These are phyloP conservation scores for Bipolaris sorokiniana DNA, from an alignment of 2,329 filamentous ascomycete genomes.

Conservation along the genomic window DNA sequence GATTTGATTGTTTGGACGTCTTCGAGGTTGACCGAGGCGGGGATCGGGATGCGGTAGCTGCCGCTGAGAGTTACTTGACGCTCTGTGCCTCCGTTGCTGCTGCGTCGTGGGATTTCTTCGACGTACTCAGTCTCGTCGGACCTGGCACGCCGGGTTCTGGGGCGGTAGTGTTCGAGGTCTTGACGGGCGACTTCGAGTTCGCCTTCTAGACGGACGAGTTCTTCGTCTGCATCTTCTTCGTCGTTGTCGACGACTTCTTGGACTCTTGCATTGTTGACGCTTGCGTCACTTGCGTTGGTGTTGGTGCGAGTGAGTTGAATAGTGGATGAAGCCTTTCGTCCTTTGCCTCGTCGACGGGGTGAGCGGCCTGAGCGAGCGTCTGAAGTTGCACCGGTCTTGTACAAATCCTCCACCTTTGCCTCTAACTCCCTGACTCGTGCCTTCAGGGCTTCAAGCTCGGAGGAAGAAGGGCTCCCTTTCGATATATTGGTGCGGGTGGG, in stretches of 20 bases:
- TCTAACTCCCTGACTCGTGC: conserved; percentile 44
- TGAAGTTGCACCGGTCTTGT: conserved; percentile 22
- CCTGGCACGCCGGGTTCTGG: conserved; percentile 12
- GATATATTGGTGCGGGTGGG: not conserved
- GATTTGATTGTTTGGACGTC: conserved; percentile 45
- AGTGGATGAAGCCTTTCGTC: conserved; percentile 34
- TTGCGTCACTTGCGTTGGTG: conserved; percentile 3
- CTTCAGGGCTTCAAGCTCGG: conserved; percentile 46
- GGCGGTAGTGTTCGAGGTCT: conserved; percentile 37
- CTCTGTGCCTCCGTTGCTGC: conserved; percentile 12
- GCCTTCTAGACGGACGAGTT: conserved; percentile 39
- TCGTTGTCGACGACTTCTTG: conserved; percentile 22
- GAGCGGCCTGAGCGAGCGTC: conserved; percentile 30
- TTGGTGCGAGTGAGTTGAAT: conserved; percentile 30
- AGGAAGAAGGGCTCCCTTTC: conserved; percentile 19
- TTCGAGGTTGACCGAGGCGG: conserved; percentile 37
- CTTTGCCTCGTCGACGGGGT: conserved; percentile 42
- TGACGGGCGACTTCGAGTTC: conserved; percentile 43
- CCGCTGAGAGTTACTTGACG: conserved; percentile 44
- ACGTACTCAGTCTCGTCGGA: conserved; percentile 28
- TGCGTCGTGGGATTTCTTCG: conserved; percentile 40
- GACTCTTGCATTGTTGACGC: conserved; percentile 12
- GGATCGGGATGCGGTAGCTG: conserved; percentile 47
- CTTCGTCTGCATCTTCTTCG: conserved; percentile 41
- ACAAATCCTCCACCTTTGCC: conserved; percentile 47